Conservation (phyloP, 768 basidiomycete species). For the Suillus variegatus region DNA sequence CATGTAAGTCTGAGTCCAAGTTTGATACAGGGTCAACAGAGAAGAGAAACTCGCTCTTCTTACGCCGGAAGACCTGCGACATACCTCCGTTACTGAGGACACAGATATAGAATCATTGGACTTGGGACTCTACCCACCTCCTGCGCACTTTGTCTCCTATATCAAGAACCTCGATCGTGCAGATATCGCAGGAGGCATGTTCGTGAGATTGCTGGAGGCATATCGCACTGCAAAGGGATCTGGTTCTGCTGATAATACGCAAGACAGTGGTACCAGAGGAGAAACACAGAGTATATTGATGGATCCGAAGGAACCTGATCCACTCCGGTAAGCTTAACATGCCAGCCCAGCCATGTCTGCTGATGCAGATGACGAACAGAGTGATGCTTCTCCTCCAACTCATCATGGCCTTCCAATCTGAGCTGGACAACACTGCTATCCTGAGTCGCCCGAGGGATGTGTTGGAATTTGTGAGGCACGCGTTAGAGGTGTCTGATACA, state of each 20-base stretch:
- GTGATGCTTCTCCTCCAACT: slow-evolving; percentile 77
- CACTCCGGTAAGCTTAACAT: slow-evolving; percentile 45
- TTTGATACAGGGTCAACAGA: slow-evolving; percentile 9
- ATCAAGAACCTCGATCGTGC: slow-evolving; percentile 64
- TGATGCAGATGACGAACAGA: not conserved
- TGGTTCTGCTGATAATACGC: not conserved
- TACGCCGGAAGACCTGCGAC: slow-evolving; percentile 50
- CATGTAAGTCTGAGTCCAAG: not conserved
- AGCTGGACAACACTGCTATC: slow-evolving; percentile 62
- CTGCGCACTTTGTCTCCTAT: slow-evolving; percentile 64
- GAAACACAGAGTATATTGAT: slow-evolving; percentile 26
- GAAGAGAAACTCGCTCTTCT: slow-evolving; percentile 43
- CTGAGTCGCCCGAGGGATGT: slow-evolving; percentile 66
- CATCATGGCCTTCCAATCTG: slow-evolving; percentile 77
- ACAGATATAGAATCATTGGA: slow-evolving; percentile 56
- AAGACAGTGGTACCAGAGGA: slow-evolving; percentile 26
- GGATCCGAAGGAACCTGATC: slow-evolving; percentile 40
- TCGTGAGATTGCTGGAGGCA: slow-evolving; percentile 70
- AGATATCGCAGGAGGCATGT: slow-evolving; percentile 72
- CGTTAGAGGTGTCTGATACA: slow-evolving; percentile 49
- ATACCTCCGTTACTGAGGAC: slow-evolving; percentile 42
- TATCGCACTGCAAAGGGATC: slow-evolving; percentile 43
- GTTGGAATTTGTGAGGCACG: slow-evolving; percentile 81
- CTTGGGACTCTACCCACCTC: slow-evolving; percentile 65
- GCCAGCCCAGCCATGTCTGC: not conserved